Evolutionary conservation across 2,329 filamentous ascomycete species (phyloP), one percentile per base, ranked within the genome.

Genomic region (Elsinoe batatas): DNA sequence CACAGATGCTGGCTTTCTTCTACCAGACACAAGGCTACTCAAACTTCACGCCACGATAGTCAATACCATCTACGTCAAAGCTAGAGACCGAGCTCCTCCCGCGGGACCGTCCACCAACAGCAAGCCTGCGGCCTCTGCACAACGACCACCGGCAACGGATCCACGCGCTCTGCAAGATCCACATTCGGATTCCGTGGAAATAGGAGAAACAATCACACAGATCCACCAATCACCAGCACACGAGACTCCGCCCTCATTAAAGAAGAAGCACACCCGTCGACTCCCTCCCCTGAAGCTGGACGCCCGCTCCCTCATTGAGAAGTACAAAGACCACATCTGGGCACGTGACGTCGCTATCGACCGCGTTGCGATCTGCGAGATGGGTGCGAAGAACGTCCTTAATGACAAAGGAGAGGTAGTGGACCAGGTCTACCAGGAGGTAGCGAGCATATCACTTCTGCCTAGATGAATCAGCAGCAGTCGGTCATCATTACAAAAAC

Each of bases 31-130:
- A 11, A 73, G 88, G 55, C 79, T 81, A 5, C 68, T 96, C 59
- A 77, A 87, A 17, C 71, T 96, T 53, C 91, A 96, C 66, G 89
- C 88, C 15, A 96, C 91, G 0, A 73, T 96, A 3, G 71, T 93
- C 51, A 95, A 96, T 68, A 94, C 90, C 0, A 80, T 90, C 12
- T 94, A 95, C 66, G 82, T 82, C 42, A 80, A 77, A 64, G 69
- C 68, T 3, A 66, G 62, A 51, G 64, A 58, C 35, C 58, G 61
- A 49, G 63, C 63, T 15, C 26, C 20, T 7, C 36, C 37, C 3
- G 5, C 15, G 43, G 60, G 15, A 57, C 49, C 26, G 57, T 57
- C 11, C 61, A 49, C 30, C 63, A 60, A 46, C 13, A 18, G 17
- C 5, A 5, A 8, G 10, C 5, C 36, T 10, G 36, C 13, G n/a